phyloP scores from a whole-genome alignment of 2,329 filamentous ascomycete species.

The Fusarium clavum region DNA sequence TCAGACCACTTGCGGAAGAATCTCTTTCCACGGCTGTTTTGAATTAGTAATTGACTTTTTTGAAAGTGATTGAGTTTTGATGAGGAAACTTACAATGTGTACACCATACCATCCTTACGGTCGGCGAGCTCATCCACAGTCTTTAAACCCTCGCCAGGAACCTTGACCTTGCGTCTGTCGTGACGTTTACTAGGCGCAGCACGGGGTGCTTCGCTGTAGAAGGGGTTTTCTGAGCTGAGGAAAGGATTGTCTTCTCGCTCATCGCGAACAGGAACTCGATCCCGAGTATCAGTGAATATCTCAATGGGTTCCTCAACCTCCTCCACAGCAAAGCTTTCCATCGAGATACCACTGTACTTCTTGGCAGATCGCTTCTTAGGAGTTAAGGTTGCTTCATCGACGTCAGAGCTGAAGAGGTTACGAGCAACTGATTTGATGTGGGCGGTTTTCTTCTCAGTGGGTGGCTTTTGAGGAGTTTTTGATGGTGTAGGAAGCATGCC shows the following conservation, averaged over 20 bases:
- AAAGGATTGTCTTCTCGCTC: constrained; percentile 79
- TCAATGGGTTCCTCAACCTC: constrained; percentile 70
- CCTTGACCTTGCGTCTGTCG: constrained; percentile 66
- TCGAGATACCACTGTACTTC: constrained; percentile 65
- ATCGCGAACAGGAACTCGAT: constrained; percentile 77
- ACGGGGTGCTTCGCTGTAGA: constrained; percentile 64
- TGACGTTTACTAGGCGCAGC: constrained; percentile 60
- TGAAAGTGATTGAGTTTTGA: background rate
- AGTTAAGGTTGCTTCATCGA: constrained; percentile 69
- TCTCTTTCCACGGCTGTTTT: constrained; percentile 78
- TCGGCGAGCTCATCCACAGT: constrained; percentile 71
- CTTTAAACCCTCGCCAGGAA: constrained; percentile 68
- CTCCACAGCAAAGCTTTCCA: constrained; percentile 69
- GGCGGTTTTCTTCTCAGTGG: constrained; percentile 61
- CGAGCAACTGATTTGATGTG: constrained; percentile 67
- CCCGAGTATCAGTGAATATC: constrained; percentile 84
- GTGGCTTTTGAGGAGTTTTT: constrained; percentile 79
- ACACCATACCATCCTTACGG: constrained; percentile 79
- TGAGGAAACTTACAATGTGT: constrained; percentile 75
- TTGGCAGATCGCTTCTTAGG: constrained; percentile 69
- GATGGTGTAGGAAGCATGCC: constrained; percentile 80
- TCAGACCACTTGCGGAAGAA: constrained; percentile 76
- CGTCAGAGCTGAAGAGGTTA: constrained; percentile 70
- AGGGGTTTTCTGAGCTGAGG: constrained; percentile 76
- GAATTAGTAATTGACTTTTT: constrained; percentile 29